These are phyloP conservation scores for Lentinula detonsa DNA, from an alignment of 768 basidiomycete species.

Conservation along the genomic window DNA sequence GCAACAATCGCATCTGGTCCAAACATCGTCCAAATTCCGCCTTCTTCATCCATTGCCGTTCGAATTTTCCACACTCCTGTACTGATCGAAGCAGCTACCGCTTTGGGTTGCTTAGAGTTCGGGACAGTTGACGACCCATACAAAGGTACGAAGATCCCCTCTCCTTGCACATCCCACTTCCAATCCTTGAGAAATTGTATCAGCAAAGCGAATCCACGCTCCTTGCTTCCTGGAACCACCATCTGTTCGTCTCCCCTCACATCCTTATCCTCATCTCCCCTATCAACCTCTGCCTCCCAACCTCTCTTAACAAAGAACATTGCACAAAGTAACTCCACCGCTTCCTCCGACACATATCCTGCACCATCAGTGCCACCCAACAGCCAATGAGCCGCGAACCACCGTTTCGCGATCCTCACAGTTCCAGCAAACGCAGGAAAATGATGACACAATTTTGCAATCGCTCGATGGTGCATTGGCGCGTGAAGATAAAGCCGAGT, in stretches of 20 bases:
- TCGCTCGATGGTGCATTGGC: constrained; percentile 80
- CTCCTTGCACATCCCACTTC: constrained; percentile 55
- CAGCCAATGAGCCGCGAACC: constrained; percentile 89
- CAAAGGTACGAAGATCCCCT: constrained; percentile 69
- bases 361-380: constrained; percentile 34
- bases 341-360: constrained; percentile 66
- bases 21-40: constrained; percentile 67
- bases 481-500: constrained; percentile 69
- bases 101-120: constrained; percentile 20
- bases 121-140: constrained; percentile 27
- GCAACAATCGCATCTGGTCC: constrained; percentile 72
- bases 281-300: constrained; percentile 23
- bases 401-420: constrained; percentile 84
- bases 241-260: neutral
- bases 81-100: constrained; percentile 12
- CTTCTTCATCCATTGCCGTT: constrained; percentile 72
- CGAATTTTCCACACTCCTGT: constrained; percentile 66
- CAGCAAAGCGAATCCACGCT: constrained; percentile 72
- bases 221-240: constrained; percentile 65
- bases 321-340: constrained; percentile 82
- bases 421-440: constrained; percentile 78
- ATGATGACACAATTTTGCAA: constrained; percentile 74
- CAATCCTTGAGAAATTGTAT: constrained; percentile 73
- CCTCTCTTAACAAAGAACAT: constrained; percentile 62
- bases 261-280: constrained; percentile 26